Base-by-base conservation (phyloP, 305 asterid species). In the Monarda citriodora region DNA sequence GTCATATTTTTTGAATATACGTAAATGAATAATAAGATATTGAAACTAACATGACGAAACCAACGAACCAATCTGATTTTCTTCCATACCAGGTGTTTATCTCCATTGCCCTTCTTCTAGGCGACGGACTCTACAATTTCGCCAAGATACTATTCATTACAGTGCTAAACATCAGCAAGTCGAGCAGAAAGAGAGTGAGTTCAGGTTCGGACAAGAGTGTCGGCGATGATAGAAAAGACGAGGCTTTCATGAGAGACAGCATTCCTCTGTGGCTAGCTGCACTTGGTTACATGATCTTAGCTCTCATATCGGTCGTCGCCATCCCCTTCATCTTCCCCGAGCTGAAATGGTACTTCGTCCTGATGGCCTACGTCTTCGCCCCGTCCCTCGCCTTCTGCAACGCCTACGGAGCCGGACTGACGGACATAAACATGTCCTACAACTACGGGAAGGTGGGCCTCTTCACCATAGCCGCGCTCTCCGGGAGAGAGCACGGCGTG, bases 371-470 rank as follows among this genome's bases (percentile, higher is more conserved):
- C 60, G 22, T 77, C 2, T 69, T 81, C 47, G 96, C 93, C 31
- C 96, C 96, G 7, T 60, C 95, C 31, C 62, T 88, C 12, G 95
- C 95, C 65, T 88, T 88, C 66, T 82, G 95, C 73, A 88, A 88
- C 12, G 95, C 96, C 1, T 88, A 82, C 15, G 96, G 96, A 13
- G 77, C 80, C 0, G 96, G 96, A 14, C 26, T 88, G 61, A 88
- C 96, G 0, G 96, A 88, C 34, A 79, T 86, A 47, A 85, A 86
- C 84, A 78, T 85, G 87, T 73, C 91, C 5, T 88, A 77, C 68
- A 85, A 81, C 63, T 88, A 88, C 53, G 91, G 95, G 2, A 86
- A 86, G 72, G 83, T 86, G 3, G 91, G 91, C 5, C 88, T 86
- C 0, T 86, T 86, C 52, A 63, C 82, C 14, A 63, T 86, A 8